phyloP scores from a whole-genome alignment of 495 filamentous ascomycete species.

The Jackrogersella multiformis region DNA sequence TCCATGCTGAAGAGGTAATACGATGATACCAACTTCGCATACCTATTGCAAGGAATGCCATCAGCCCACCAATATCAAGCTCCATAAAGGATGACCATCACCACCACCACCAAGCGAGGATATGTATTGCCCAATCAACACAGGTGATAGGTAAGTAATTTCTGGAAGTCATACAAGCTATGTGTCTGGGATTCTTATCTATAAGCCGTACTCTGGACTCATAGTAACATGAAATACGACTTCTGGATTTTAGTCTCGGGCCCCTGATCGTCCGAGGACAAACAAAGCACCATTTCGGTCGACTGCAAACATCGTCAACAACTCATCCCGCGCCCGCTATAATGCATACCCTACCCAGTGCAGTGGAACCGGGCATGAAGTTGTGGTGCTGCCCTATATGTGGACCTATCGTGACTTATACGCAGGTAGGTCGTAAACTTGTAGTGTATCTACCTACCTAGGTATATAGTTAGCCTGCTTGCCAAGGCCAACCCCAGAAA shows the following conservation, averaged over 20 bases:
- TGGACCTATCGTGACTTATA: background rate
- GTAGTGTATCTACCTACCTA: too few species aligned
- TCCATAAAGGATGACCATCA: background rate
- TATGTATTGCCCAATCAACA: slow-evolving; percentile 4
- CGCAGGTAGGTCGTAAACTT: background rate
- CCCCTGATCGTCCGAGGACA: background rate
- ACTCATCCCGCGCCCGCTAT: background rate
- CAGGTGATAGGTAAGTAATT: background rate
- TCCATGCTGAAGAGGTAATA: background rate
- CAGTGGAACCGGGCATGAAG: slow-evolving; percentile 18
- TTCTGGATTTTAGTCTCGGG: background rate
- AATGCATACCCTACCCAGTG: slow-evolving; percentile 15
- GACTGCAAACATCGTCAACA: background rate
- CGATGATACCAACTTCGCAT: background rate
- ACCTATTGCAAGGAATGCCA: background rate
- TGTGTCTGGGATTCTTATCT: slow-evolving; percentile 16
- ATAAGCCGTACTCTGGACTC: slow-evolving; percentile 4
- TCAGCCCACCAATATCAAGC: slow-evolving; percentile 1
- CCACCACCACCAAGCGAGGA: background rate
- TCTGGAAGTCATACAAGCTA: background rate
- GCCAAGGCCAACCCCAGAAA: slow-evolving; percentile 37
- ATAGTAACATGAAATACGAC: background rate
- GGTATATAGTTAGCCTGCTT: slow-evolving; percentile 15
- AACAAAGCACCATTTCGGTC: background rate
- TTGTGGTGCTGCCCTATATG: background rate